Evolutionary conservation across 2,329 filamentous ascomycete species (phyloP), one percentile per base, ranked within the genome.

Genomic region (Venturia pyrina): DNA sequence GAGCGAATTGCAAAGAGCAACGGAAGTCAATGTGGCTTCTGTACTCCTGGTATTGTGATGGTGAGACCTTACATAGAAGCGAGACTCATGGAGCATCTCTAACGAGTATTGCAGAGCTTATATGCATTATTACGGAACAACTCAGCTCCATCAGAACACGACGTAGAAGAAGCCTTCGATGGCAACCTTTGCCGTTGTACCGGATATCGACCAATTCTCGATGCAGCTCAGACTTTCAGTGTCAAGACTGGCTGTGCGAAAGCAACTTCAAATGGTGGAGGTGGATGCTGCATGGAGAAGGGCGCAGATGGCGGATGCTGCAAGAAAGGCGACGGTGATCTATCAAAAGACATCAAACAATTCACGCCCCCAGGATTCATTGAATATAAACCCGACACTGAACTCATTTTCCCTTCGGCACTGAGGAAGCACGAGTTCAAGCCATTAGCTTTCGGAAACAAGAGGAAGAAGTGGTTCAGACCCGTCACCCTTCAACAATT

Each of bases 1-100:
- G 92, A 98, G 78, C 85, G 95, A 61, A 89, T 99, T 71, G 93
- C 95, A 21, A 90, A 90, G 77, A 86, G 89, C 41, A 95, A 96
- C 78, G 95, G 95, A 62, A 96, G 91, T 70, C 93, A 99, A 76
- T 99, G 88, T 75, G 88, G 93, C 0, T 99, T 99, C 78, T 99
- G 95, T 73, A 98, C 95, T 0, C 95, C 95, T 5, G 95, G 95
- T 1, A 98, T 99, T 72, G 93, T 98, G 68, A 98, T 98, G 87
- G 82, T 83, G 75, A 60, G 75, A 63, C 46, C 32, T 62, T 19
- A 19, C 13, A 15, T 40, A 65, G 24, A 67, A 5, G 24, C 11
- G 44, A 17, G 15, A 28, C 5, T 53, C 17, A 21, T 21, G 53
- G n/a, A 4, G 24, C 17, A 21, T n/a, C 4, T 37, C 53, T 59